Percentiles rank a stretch among this genome's conserved stretches.
phyloP scores from a whole-genome alignment of 2,329 filamentous ascomycete species.

The Penicillium janthinellum region DNA sequence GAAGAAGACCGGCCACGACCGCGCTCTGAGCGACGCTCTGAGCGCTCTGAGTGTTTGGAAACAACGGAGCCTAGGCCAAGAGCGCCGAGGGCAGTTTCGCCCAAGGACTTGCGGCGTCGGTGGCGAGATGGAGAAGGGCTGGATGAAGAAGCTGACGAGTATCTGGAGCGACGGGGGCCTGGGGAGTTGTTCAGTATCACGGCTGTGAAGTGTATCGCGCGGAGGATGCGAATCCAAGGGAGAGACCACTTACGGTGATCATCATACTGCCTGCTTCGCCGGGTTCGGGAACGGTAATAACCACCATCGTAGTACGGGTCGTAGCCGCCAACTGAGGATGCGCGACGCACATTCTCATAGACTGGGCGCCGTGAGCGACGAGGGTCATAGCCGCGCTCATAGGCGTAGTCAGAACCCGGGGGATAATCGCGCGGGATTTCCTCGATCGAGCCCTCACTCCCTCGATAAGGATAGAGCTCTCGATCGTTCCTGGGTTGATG shows the following conservation, averaged over 20 bases:
- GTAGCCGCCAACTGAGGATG: slow-evolving; percentile 40
- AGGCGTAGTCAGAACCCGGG: slow-evolving; percentile 58
- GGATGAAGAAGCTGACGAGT: slow-evolving; percentile 40
- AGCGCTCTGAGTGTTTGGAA: slow-evolving; percentile 52
- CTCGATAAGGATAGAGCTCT: slow-evolving; percentile 51
- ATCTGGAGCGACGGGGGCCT: slow-evolving; percentile 36
- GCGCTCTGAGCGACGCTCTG: slow-evolving; percentile 59
- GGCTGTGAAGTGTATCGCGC: not conserved
- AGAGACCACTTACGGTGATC: slow-evolving; percentile 37
- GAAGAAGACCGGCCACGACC: slow-evolving; percentile 44
- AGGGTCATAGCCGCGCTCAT: slow-evolving; percentile 28
- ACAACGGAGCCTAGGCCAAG: slow-evolving; percentile 60
- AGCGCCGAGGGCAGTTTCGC: slow-evolving; percentile 55
- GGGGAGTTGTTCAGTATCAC: not conserved
- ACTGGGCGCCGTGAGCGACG: slow-evolving; percentile 27
- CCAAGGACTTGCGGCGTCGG: slow-evolving; percentile 50
- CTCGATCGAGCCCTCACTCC: slow-evolving; percentile 74
- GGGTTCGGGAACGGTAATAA: slow-evolving; percentile 40
- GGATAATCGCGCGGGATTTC: slow-evolving; percentile 84
- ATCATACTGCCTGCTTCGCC: slow-evolving; percentile 52
- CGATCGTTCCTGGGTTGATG: slow-evolving; percentile 20
- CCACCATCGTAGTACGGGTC: slow-evolving; percentile 38
- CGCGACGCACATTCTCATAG: slow-evolving; percentile 39
- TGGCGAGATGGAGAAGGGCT: slow-evolving; percentile 44
- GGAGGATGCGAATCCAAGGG: not conserved